Conservation (phyloP, 768 basidiomycete genomes). For the Dictyophora rubrovolvata region DNA sequence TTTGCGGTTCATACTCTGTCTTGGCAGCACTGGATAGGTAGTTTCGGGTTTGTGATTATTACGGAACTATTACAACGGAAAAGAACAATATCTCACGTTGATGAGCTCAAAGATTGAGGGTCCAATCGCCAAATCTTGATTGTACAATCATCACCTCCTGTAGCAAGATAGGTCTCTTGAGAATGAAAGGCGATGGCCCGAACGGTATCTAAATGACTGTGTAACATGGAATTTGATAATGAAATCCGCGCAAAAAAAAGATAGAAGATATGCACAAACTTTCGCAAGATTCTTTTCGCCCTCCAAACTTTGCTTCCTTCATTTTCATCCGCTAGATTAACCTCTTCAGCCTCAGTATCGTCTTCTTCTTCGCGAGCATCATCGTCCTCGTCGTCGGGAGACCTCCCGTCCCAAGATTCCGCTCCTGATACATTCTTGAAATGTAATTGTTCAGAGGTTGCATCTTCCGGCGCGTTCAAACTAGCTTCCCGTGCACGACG, state of each 20-base stretch:
- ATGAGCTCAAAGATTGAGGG: constrained; percentile 59
- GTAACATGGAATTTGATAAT: not conserved
- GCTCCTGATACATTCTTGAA: constrained; percentile 21
- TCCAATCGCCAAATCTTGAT: constrained; percentile 96
- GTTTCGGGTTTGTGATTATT: constrained; percentile 11
- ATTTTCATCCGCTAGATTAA: constrained; percentile 49
- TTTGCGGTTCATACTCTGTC: constrained; percentile 85
- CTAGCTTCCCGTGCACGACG: constrained; percentile 9
- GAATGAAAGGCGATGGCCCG: constrained; percentile 87
- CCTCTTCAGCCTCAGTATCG: constrained; percentile 23
- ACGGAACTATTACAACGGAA: constrained; percentile 10
- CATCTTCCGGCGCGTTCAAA: not conserved
- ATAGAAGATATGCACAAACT: constrained; percentile 42
- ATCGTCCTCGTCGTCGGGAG: constrained; percentile 58
- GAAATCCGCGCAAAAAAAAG: not conserved
- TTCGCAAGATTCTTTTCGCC: constrained; percentile 76
- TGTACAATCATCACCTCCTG: constrained; percentile 89
- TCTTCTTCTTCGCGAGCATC: constrained; percentile 58
- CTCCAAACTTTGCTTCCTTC: constrained; percentile 75
- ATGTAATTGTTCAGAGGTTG: constrained; percentile 16
- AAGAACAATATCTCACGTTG: constrained; percentile 46
- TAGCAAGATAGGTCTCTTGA: constrained; percentile 75
- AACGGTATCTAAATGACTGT: constrained; percentile 87
- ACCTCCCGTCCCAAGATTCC: constrained; percentile 41
- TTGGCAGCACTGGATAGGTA: constrained; percentile 41